A percentile compares a stretch with the other conserved stretches of the same genome.
These are phyloP conservation scores for Elsinoe necatrix DNA, from an alignment of 2,329 filamentous ascomycete genomes.

Conservation along the genomic window DNA sequence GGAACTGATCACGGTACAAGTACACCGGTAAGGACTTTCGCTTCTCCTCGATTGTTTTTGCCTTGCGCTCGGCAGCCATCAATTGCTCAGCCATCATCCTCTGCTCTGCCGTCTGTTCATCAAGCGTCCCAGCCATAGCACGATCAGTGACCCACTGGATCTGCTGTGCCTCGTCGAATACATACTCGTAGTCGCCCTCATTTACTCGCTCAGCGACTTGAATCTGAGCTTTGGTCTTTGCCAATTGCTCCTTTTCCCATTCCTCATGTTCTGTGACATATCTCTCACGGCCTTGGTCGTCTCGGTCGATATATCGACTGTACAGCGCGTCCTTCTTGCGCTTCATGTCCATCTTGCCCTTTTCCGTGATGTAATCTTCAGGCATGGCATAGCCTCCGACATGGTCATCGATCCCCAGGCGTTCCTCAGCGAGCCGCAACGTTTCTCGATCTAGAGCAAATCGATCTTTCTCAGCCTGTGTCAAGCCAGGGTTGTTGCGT, in stretches of 20 bases:
- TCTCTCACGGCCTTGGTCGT: conserved; percentile 79
- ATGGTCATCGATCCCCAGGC: conserved; percentile 81
- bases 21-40: conserved; percentile 87
- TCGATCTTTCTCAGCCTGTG: conserved; percentile 71
- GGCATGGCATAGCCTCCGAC: conserved; percentile 87
- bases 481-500: conserved; percentile 63
- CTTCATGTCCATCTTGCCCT: conserved; percentile 77
- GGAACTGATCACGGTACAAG: conserved; percentile 72
- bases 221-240: conserved; percentile 82
- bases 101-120: conserved; percentile 63
- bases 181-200: conserved; percentile 80
- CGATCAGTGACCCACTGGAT: conserved; percentile 77
- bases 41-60: conserved; percentile 81
- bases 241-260: conserved; percentile 85
- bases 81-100: conserved; percentile 70
- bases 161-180: conserved; percentile 82
- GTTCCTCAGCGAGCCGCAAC: conserved; percentile 53
- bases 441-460: conserved; percentile 80
- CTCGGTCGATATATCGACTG: conserved; percentile 78
- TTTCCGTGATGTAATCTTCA: conserved; percentile 90
- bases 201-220: conserved; percentile 64
- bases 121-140: conserved; percentile 61
- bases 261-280: conserved; percentile 92
- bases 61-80: conserved; percentile 80
- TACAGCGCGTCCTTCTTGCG: conserved; percentile 86